Percentiles rank a stretch among this genome's conserved stretches.
These are phyloP conservation scores for Suillus subaureus DNA, from an alignment of 768 basidiomycete genomes.

Conservation along the genomic window DNA sequence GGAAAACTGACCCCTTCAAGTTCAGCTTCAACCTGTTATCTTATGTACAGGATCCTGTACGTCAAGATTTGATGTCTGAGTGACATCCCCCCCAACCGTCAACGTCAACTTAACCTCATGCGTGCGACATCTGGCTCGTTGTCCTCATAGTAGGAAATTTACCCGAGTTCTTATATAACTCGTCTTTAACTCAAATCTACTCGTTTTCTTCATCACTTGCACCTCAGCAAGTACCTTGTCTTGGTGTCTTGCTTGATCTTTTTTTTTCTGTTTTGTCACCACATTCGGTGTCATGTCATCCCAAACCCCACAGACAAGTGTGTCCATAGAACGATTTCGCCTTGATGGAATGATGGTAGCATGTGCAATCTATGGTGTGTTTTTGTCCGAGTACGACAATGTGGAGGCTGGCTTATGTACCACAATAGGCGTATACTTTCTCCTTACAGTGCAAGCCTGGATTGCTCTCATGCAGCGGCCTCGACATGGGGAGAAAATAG, in stretches of 20 bases:
- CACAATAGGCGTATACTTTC: slow-evolving; percentile 22
- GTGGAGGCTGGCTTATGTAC: not conserved
- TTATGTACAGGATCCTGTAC: no score
- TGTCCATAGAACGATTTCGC: slow-evolving; percentile 30
- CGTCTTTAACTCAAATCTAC: not conserved
- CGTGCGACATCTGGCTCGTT: not conserved
- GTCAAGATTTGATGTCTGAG: no score
- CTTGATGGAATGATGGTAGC: slow-evolving; percentile 24
- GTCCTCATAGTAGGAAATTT: not conserved
- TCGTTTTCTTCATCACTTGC: not conserved
- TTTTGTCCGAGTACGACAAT: not conserved
- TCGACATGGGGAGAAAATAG: not conserved
- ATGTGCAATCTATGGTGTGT: slow-evolving; percentile 23
- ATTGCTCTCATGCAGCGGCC: slow-evolving; percentile 10
- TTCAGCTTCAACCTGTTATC: no score
- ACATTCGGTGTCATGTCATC: slow-evolving; percentile 19
- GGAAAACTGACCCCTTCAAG: no score
- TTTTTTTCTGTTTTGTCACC: no score
- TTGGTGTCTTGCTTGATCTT: not conserved
- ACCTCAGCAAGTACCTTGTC: not conserved
- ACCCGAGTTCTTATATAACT: not conserved
- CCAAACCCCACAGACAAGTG: slow-evolving; percentile 16
- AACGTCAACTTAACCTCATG: not conserved
- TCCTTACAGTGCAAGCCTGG: slow-evolving; percentile 22
- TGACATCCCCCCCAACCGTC: no score